Evolutionary conservation across 2,329 filamentous ascomycete species (phyloP), one percentile per base, ranked within the genome.

Genomic region (Tolypocladium inflatum): DNA sequence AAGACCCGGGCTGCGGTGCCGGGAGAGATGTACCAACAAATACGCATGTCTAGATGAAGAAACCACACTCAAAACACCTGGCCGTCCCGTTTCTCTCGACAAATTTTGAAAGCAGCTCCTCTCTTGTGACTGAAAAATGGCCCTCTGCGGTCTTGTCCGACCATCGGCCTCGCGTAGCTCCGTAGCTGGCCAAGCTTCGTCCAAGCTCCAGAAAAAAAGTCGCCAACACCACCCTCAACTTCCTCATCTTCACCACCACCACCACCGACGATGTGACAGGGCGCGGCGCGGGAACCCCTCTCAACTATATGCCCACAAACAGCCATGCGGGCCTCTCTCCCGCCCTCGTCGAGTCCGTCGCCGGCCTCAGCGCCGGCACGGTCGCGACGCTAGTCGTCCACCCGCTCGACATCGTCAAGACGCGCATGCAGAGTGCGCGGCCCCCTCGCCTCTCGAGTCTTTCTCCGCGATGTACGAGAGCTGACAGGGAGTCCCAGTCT

Each of bases 401-500:
- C 71, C 94, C 94, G 38, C 84, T 99, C 60, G 94, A 99, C 75
- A 86, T 99, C 63, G 86, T 97, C 71, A 99, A 99, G 80, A 97
- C 93, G 61, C 88, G 94, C 63, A 85, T 99, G 70, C 94, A 99
- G 77, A 86, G 90, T 91, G 76, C 59, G 76, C 69, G 43, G 26
- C 10, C 55, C n/a, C 33, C 37, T 17, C 23, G 26, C 26, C 54
- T n/a, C 55, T 23, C 26, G 41, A n/a, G 33, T 4, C 58, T 43
- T 54, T 51, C 26, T 21, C 21, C 26, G 35, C n/a, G n/a, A 8
- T 35, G 38, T n/a, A 3, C 7, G n/a, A 37, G 30, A 48, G 15
- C 50, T 54, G 52, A 62, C 62, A 42, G 7, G 15, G 3, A 26
- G 26, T 19, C 41, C 53, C 54, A 83, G 82, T 86, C 64, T 76